Conservation (phyloP, 768 basidiomycete genomes). For the Suillus ampliporus region DNA sequence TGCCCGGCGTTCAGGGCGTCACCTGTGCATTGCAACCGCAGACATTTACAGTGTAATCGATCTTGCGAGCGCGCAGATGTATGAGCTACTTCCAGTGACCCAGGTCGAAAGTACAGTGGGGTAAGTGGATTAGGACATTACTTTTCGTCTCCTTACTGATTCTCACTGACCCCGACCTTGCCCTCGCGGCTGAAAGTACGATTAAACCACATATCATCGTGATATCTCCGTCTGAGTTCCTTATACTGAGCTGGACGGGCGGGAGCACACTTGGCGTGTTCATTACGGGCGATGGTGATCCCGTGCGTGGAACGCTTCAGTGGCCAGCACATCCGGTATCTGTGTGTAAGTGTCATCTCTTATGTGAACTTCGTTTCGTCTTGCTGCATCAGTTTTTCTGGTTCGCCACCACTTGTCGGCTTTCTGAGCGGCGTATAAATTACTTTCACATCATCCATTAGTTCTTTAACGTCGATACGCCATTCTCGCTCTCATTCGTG, state of each 20-base stretch:
- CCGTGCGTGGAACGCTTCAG: constrained; percentile 86
- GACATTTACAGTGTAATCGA: constrained; percentile 81
- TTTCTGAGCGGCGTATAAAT: not conserved
- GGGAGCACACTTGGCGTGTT: constrained; percentile 84
- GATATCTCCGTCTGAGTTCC: constrained; percentile 79
- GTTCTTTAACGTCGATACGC: not conserved
- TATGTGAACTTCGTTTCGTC: not conserved
- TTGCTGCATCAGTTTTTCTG: constrained; percentile 8
- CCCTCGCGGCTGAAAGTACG: not conserved
- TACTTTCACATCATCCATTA: not conserved
- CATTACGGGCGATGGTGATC: constrained; percentile 83
- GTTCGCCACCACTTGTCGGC: not conserved
- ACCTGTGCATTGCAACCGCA: constrained; percentile 77
- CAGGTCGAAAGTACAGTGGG: constrained; percentile 57
- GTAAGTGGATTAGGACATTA: constrained; percentile 30
- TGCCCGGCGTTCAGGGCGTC: constrained; percentile 65
- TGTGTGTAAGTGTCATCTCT: constrained; percentile 59
- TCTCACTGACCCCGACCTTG: not conserved
- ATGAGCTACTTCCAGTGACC: constrained; percentile 78
- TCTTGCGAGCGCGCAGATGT: constrained; percentile 69
- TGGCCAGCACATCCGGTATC: constrained; percentile 82
- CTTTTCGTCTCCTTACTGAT: not conserved
- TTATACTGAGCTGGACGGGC: constrained; percentile 87
- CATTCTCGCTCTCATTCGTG: not conserved
- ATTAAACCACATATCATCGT: constrained; percentile 74